Conservation (phyloP, 2,329 filamentous ascomycete species). For the Capronia americana region DNA sequence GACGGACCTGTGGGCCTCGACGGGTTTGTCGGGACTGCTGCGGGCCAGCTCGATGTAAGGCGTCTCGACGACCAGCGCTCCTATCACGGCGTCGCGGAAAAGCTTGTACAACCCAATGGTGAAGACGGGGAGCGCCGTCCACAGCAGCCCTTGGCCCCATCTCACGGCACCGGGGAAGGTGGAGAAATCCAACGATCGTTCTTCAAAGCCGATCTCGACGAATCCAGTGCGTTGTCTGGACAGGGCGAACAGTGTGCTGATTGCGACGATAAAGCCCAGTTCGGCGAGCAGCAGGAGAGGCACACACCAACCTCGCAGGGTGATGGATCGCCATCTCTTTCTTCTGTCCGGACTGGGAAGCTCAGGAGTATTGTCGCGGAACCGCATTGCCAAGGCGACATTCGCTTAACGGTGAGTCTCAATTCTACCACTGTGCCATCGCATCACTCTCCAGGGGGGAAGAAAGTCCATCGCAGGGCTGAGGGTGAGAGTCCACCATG, state of each 20-base stretch:
- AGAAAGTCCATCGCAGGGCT: not conserved
- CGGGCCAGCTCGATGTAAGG: not conserved
- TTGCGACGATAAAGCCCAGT: not conserved
- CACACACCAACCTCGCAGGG: not conserved
- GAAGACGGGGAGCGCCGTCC: not conserved
- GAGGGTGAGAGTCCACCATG: not conserved
- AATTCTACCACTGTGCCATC: not conserved
- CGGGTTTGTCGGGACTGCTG: not conserved
- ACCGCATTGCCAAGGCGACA: not conserved
- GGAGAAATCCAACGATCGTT: not conserved
- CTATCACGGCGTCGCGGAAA: not conserved
- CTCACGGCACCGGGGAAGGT: not conserved
- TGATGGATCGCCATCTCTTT: not conserved
- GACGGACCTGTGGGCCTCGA: not conserved
- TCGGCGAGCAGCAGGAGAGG: not conserved
- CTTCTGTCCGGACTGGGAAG: not conserved
- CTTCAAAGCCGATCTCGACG: not conserved
- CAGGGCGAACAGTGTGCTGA: not conserved
- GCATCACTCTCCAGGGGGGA: not conserved
- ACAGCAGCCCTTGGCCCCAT: not conserved
- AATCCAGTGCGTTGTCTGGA: not conserved
- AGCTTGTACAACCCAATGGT: not conserved
- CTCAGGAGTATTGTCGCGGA: not conserved
- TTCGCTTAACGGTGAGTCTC: not conserved
- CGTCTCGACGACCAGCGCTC: not conserved